Percentiles rank a stretch among this genome's conserved stretches.
phyloP scores from a whole-genome alignment of 345 rosid genomes.

The Populus nigra region DNA sequence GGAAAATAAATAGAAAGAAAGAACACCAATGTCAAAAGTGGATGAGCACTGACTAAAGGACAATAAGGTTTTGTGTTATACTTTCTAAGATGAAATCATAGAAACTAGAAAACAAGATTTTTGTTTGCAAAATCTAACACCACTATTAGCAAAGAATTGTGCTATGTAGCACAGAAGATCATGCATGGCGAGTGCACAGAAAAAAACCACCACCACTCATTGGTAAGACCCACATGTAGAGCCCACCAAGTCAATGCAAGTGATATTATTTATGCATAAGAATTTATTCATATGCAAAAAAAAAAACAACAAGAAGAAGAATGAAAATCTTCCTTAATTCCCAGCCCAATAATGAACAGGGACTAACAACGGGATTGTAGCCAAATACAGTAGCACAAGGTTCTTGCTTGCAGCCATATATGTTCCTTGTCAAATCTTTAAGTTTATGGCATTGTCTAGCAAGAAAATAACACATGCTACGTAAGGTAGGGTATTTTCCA shows the following conservation, averaged over 20 bases:
- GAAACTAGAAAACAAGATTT: not conserved
- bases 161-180: not conserved
- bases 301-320: not conserved
- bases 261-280: not conserved
- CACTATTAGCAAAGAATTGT: not conserved
- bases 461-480: not conserved
- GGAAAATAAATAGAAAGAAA: constrained; percentile 21
- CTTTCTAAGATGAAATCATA: not conserved
- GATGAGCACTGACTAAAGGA: not conserved
- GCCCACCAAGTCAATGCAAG: not conserved
- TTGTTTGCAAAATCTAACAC: not conserved
- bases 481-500: not conserved
- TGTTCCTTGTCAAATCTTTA: not conserved
- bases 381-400: not conserved
- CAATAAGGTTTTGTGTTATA: not conserved
- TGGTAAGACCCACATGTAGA: not conserved
- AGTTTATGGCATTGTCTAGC: not conserved
- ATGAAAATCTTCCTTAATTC: not conserved
- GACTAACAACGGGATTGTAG: not conserved
- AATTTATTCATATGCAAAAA: not conserved
- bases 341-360: not conserved
- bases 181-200: not conserved
- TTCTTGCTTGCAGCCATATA: not conserved
- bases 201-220: not conserved
- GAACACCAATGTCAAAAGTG: not conserved